Evolutionary conservation across 1,284 basidiomycete genomes (phyloP).

Genomic region (Binderoboletus segoi): DNA sequence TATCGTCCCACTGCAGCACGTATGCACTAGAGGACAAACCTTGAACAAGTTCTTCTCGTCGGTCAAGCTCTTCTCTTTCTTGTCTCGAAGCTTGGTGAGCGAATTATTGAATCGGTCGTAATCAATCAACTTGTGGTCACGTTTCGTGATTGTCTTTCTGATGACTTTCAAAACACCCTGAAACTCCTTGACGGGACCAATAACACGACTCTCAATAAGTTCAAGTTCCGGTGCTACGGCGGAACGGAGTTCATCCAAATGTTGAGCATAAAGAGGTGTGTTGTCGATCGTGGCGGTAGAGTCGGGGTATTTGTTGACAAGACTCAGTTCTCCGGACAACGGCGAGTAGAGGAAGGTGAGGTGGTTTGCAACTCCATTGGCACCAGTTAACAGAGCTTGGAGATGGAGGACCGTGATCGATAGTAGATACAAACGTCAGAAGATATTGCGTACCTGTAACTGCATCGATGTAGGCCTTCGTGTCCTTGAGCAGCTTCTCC

Average conservation of each 20-base stretch:
- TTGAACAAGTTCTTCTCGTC: slow-evolving; percentile 97
- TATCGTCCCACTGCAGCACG: neutral
- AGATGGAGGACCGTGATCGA: slow-evolving; percentile 5
- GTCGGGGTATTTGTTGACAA: slow-evolving; percentile 79
- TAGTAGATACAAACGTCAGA: neutral
- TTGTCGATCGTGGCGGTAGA: slow-evolving; percentile 73
- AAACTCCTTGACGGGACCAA: slow-evolving; percentile 88
- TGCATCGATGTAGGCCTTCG: slow-evolving; percentile 83
- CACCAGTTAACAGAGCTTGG: slow-evolving; percentile 79
- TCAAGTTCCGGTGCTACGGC: slow-evolving; percentile 91
- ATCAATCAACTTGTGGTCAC: slow-evolving; percentile 97
- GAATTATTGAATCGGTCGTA: slow-evolving; percentile 98
- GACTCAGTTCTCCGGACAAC: slow-evolving; percentile 80
- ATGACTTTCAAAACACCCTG: slow-evolving; percentile 86
- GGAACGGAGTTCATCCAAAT: slow-evolving; percentile 82
- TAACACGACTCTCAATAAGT: slow-evolving; percentile 87
- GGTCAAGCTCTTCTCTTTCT: slow-evolving; percentile 92
- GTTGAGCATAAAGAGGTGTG: slow-evolving; percentile 75
- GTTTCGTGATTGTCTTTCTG: slow-evolving; percentile 93
- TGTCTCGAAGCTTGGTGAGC: slow-evolving; percentile 92
- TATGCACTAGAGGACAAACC: slow-evolving; percentile 45
- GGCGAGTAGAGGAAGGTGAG: slow-evolving; percentile 83
- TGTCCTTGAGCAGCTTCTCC: slow-evolving; percentile 92
- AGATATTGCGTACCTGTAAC: slow-evolving; percentile 61
- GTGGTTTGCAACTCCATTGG: slow-evolving; percentile 76